Base-by-base conservation (phyloP, 176 grass and related monocot species). In the Puya raimondii region DNA sequence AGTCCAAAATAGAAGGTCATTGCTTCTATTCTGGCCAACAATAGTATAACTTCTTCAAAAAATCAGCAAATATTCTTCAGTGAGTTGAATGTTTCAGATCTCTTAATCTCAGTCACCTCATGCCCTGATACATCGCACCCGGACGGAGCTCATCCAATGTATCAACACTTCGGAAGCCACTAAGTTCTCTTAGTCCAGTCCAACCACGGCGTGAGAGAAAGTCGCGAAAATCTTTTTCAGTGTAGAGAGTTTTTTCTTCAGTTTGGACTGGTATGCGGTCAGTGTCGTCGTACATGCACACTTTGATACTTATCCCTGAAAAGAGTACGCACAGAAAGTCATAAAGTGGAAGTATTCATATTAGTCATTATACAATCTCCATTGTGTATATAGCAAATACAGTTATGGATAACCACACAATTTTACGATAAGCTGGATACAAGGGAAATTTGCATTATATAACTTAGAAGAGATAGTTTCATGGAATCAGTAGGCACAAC, bases 211-310 rank as follows among this genome's bases (percentile, higher is more conserved):
- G 61, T 0, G 49, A 49, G 13, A 99, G 87, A 70, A 91, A 99
- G 75, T 80, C 87, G 75, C 70, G 67, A 20, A 99, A 91, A 63
- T 99, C 87, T 11, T 93, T 87, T 84, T 94, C 87, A 0, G 89
- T 86, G 78, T 94, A 94, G 75, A 93, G 82, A 6, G 84, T 91
- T 68, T 85, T 90, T 17, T 99, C 90, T 84, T 91, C 94, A 67
- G 94, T 92, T 14, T 69, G 72, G 42, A 88, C 74, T 21, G 80
- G 70, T 63, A 97, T 84, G 53, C 64, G 72, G 20, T 76, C 75
- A 27, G 81, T 77, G 63, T 88, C 87, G n/a, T 96, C 91, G 13
- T 85, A 81, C 53, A 71, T 71, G 67, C 85, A 99, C 68, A 99
- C 63, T 80, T 99, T 94, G 49, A 94, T 91, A 50, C 77, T 84